Evolutionary conservation across 2,329 filamentous ascomycete genomes (phyloP).

Genomic region (Colletotrichum tropicicola): DNA sequence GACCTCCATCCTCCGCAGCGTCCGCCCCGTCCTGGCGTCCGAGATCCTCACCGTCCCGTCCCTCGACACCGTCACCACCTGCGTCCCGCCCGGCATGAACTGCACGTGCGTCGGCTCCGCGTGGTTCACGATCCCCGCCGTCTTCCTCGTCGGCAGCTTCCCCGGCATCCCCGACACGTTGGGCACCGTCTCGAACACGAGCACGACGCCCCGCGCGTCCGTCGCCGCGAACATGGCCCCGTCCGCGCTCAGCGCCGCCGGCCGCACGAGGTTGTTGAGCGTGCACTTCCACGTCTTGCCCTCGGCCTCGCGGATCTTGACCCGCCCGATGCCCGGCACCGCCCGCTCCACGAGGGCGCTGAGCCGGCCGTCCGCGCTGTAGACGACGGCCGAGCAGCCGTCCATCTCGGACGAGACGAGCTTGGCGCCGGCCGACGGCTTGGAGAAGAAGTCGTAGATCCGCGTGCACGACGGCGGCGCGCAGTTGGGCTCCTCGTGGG

Average conservation of each 20-base stretch:
- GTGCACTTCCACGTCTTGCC: neutral
- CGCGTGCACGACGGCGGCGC: neutral
- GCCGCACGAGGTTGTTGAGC: neutral
- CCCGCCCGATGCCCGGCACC: neutral
- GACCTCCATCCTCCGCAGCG: conserved; percentile 47
- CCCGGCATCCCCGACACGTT: neutral
- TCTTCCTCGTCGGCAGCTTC: conserved; percentile 20
- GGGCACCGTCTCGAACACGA: conserved; percentile 8
- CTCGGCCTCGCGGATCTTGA: conserved; percentile 6
- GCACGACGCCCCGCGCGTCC: neutral
- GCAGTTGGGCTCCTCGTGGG: conserved; percentile 1
- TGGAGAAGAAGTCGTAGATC: conserved; percentile 10
- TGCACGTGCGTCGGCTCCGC: conserved; percentile 47
- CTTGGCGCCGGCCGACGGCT: neutral
- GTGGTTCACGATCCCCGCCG: conserved; percentile 45
- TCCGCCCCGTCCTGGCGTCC: conserved; percentile 40
- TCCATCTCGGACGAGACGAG: neutral
- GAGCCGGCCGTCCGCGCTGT: conserved; percentile 9
- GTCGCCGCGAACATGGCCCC: conserved; percentile 12
- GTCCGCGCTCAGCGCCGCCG: conserved; percentile 1
- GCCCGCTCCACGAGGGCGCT: neutral
- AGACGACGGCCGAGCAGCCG: neutral
- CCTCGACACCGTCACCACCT: conserved; percentile 45
- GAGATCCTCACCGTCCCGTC: conserved; percentile 50
- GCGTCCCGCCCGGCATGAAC: conserved; percentile 40